Evolutionary conservation across 2,329 filamentous ascomycete genomes (phyloP).

Genomic region (Penicillium psychrosexuale): DNA sequence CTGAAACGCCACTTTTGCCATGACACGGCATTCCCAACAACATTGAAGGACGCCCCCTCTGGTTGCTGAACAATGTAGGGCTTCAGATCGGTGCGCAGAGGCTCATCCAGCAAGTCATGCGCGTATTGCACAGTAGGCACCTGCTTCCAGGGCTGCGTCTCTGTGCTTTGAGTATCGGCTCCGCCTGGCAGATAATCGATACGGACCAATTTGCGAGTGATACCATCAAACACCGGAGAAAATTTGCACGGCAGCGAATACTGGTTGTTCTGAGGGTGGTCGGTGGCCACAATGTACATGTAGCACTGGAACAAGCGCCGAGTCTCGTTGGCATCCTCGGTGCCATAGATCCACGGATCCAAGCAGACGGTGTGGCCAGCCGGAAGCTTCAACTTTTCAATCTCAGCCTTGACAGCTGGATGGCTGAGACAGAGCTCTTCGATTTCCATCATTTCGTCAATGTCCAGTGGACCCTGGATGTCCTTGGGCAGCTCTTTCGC

Average conservation of each 20-base stretch:
- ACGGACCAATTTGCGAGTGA: constrained; percentile 62
- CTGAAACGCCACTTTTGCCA: constrained; percentile 68
- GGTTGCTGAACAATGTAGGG: constrained; percentile 64
- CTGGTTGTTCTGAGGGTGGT: constrained; percentile 40
- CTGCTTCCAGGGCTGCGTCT: constrained; percentile 57
- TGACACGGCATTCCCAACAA: constrained; percentile 55
- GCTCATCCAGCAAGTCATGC: constrained; percentile 65
- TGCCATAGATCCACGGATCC: constrained; percentile 69
- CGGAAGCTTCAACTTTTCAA: constrained; percentile 59
- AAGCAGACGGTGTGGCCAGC: constrained; percentile 55
- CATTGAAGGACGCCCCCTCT: constrained; percentile 61
- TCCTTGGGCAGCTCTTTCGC: constrained; percentile 48
- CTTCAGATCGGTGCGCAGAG: constrained; percentile 62
- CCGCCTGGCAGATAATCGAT: constrained; percentile 69
- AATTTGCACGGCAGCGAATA: constrained; percentile 38
- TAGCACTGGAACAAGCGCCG: constrained; percentile 43
- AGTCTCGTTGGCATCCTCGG: constrained; percentile 38
- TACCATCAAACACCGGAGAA: constrained; percentile 53
- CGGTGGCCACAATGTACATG: constrained; percentile 38
- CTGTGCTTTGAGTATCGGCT: constrained; percentile 56
- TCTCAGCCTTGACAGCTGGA: constrained; percentile 55
- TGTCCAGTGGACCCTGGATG: constrained; percentile 56
- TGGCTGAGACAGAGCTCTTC: constrained; percentile 57
- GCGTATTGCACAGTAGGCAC: constrained; percentile 52
- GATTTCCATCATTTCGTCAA: constrained; percentile 58